These are phyloP conservation scores for Aschersonia sp. DNA, from an alignment of 2,329 filamentous ascomycete species.

Conservation along the genomic window DNA sequence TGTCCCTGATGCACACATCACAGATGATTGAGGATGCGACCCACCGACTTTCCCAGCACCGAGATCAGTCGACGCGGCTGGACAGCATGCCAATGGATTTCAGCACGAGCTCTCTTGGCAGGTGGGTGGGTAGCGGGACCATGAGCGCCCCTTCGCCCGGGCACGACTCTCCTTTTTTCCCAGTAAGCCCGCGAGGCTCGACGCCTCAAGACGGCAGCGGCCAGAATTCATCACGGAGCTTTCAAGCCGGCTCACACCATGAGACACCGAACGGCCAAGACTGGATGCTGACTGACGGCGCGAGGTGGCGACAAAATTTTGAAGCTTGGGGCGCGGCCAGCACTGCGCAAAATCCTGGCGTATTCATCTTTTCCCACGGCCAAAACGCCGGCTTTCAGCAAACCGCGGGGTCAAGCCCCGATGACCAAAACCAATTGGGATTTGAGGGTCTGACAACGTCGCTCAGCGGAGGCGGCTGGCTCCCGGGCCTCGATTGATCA, in stretches of 20 bases:
- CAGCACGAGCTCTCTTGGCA: constrained; percentile 9
- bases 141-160: not conserved
- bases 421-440: constrained; percentile 10
- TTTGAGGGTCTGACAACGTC: constrained; percentile 19
- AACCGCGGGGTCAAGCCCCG: constrained; percentile 1
- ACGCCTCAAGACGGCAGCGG: constrained; percentile 6
- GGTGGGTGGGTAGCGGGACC: constrained; percentile 8
- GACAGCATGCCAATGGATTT: constrained; percentile 8
- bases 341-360: constrained; percentile 9
- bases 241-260: constrained; percentile 6
- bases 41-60: not conserved
- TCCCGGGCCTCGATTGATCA: constrained; percentile 19
- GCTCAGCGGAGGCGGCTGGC: constrained; percentile 17
- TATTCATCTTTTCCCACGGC: constrained; percentile 15
- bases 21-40: constrained; percentile 1
- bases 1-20: constrained; percentile 4
- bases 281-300: constrained; percentile 43
- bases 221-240: constrained; percentile 5
- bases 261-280: constrained; percentile 31
- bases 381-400: constrained; percentile 6
- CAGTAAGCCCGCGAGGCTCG: not conserved
- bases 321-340: constrained; percentile 32
- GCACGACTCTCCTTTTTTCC: constrained; percentile 2
- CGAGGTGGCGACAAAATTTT: constrained; percentile 44
- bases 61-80: not conserved